Evolutionary conservation across 192 early-diverging fungal genomes (phyloP).

Genomic region (Coemansia sp.): DNA sequence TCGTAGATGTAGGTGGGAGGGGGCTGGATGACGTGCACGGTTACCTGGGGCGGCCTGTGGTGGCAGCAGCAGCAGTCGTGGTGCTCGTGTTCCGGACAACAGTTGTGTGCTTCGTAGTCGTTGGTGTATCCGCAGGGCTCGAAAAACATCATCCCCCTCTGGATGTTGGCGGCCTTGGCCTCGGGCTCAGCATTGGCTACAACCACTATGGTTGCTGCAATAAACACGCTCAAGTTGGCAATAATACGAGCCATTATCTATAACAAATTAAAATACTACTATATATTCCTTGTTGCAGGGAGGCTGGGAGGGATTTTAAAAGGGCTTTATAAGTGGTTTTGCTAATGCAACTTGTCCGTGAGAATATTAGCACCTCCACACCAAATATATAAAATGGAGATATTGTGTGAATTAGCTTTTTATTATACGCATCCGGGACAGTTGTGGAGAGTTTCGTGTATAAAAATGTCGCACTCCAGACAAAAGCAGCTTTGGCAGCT

Average conservation of each 20-base stretch:
- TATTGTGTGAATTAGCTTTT: background rate
- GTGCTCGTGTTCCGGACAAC: constrained; percentile 16
- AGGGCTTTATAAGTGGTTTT: too few relatives aligned
- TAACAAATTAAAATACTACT: too few relatives aligned
- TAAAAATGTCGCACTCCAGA: constrained; percentile 6
- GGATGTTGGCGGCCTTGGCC: background rate
- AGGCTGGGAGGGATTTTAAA: too few relatives aligned
- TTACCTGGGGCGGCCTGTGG: constrained; percentile 35
- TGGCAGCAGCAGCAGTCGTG: constrained; percentile 20
- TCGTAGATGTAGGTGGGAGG: constrained; percentile 51
- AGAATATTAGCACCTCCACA: too few relatives aligned
- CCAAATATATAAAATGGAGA: too few relatives aligned
- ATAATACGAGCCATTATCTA: constrained; percentile 35
- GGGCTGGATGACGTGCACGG: constrained; percentile 49
- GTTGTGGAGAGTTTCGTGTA: constrained; percentile 6
- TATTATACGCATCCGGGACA: constrained; percentile 1
- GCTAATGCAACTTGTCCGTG: too few relatives aligned
- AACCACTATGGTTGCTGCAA: constrained; percentile 13
- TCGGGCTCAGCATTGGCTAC: background rate
- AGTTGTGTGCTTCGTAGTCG: constrained; percentile 17
- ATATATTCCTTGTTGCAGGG: too few relatives aligned
- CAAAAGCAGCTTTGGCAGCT: background rate
- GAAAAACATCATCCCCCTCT: constrained; percentile 9
- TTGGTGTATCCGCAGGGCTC: constrained; percentile 12
- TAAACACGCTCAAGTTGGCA: constrained; percentile 13